phyloP scores from a whole-genome alignment of 148 eudicot genomes.

The Rhododendron simsii region DNA sequence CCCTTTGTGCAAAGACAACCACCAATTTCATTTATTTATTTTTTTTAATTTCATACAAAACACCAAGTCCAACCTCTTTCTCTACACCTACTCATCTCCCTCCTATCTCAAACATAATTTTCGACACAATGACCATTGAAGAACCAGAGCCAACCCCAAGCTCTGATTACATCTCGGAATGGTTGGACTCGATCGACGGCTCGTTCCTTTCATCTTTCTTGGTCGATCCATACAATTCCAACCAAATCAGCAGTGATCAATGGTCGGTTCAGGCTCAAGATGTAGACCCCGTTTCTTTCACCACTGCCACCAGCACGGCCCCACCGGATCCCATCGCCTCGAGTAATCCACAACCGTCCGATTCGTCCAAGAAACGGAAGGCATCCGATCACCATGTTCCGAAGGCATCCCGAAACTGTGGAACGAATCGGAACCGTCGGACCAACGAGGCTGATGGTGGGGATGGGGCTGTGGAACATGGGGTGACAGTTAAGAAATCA shows the following conservation, averaged over 20 bases:
- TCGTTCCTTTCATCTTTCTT: conserved; percentile 27
- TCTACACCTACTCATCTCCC: not conserved
- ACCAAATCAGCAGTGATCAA: conserved; percentile 14
- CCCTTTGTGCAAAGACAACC: not conserved
- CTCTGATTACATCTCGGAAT: conserved; percentile 30
- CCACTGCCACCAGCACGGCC: conserved; percentile 20
- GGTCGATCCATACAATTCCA: conserved; percentile 26
- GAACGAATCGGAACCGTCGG: conserved; percentile 23
- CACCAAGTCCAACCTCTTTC: not conserved
- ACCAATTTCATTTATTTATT: not conserved
- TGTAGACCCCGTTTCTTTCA: conserved; percentile 18
- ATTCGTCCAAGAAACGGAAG: conserved; percentile 43
- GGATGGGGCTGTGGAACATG: conserved; percentile 10
- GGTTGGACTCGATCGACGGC: conserved; percentile 21
- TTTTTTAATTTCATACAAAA: not conserved
- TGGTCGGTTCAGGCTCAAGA: conserved; percentile 29
- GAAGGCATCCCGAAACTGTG: not conserved
- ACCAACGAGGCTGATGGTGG: conserved; percentile 17
- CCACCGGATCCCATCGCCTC: conserved; percentile 11
- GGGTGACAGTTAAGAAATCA: conserved; percentile 16
- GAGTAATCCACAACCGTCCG: conserved; percentile 13
- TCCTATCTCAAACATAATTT: not conserved
- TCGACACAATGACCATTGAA: conserved; percentile 23
- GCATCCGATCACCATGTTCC: conserved; percentile 10
- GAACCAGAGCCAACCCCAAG: conserved; percentile 24